Conservation (phyloP, 345 rosid genomes). For the Psidium friedrichsthalianum region DNA sequence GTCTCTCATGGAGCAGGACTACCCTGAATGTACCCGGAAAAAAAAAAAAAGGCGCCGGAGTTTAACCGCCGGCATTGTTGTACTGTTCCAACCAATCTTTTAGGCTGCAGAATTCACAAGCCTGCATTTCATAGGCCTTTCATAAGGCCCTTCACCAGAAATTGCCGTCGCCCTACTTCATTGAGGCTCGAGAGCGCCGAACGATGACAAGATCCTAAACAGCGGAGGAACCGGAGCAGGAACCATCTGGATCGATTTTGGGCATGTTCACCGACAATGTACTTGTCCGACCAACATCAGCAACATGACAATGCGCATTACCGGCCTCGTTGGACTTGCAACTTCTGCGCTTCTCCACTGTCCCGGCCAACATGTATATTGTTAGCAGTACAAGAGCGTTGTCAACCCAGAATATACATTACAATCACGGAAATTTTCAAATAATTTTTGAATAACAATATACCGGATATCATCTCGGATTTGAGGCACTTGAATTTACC, state of each 20-base stretch:
- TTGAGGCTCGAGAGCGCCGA: not conserved
- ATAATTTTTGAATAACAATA: not conserved
- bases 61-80: too few relatives aligned
- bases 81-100: not conserved
- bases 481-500: not conserved
- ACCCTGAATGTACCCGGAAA: too few relatives aligned
- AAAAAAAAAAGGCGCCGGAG: too few relatives aligned
- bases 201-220: not conserved
- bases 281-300: not conserved
- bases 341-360: not conserved
- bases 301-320: not conserved
- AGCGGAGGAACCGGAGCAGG: not conserved
- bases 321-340: not conserved
- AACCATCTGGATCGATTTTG: not conserved
- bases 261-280: not conserved
- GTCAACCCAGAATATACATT: not conserved
- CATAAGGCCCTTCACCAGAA: not conserved
- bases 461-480: not conserved
- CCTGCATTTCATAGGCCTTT: not conserved
- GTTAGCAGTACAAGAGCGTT: not conserved
- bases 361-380: not conserved
- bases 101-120: not conserved
- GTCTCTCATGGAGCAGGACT: not conserved
- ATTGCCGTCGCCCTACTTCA: not conserved
- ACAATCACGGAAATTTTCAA: fast-evolving